These are phyloP conservation scores for Boletus mariae DNA, from an alignment of 1,284 basidiomycete species.

Conservation along the genomic window DNA sequence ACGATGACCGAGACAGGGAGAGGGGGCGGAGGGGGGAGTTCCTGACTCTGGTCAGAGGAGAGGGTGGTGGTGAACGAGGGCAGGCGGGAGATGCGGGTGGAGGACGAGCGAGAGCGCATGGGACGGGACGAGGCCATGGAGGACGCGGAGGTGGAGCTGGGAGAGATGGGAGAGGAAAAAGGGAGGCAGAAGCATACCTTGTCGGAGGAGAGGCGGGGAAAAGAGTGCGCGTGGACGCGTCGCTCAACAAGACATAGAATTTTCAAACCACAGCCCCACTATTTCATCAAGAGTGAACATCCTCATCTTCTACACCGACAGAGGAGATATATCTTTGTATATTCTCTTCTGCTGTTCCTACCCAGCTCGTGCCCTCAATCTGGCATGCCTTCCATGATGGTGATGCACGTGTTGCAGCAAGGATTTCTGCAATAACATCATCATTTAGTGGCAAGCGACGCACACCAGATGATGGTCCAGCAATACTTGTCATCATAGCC, in stretches of 20 bases:
- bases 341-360: too few species aligned
- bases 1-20: slow-evolving; percentile 32
- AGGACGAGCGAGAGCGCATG: slow-evolving; percentile 33
- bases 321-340: too few species aligned
- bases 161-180: background rate
- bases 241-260: too few species aligned
- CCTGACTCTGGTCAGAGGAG: slow-evolving; percentile 34
- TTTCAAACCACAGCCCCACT: too few species aligned
- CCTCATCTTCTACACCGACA: too few species aligned
- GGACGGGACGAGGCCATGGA: slow-evolving; percentile 26
- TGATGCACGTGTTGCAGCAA: background rate
- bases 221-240: background rate
- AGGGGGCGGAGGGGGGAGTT: slow-evolving; percentile 19
- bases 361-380: background rate
- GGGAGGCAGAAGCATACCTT: slow-evolving; percentile 18
- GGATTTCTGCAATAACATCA: background rate
- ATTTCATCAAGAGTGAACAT: too few species aligned
- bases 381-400: background rate
- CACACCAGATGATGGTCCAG: background rate
- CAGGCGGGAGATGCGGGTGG: slow-evolving; percentile 30
- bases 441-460: background rate
- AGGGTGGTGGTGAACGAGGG: slow-evolving; percentile 34
- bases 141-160: slow-evolving; percentile 30
- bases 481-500: too few species aligned
- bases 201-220: slow-evolving; percentile 9